These are phyloP conservation scores for Boletellus sp. DNA, from an alignment of 768 basidiomycete genomes.

Conservation along the genomic window DNA sequence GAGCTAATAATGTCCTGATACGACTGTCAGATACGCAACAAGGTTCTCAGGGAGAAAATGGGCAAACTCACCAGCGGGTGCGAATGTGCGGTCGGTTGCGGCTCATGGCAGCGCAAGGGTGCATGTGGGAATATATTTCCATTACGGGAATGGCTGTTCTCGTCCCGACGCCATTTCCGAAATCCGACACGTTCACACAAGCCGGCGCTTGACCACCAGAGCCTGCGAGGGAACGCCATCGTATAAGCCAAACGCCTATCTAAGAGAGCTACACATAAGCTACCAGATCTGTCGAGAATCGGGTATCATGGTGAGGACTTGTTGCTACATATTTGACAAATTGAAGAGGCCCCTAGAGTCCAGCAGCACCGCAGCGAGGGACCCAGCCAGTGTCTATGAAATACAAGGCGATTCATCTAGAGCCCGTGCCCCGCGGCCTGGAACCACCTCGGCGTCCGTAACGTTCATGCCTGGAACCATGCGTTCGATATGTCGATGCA, in stretches of 20 bases:
- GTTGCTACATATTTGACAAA: background rate
- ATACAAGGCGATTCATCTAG: constrained; percentile 3
- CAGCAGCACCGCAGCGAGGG: background rate
- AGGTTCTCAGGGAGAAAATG: background rate
- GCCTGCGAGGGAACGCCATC: background rate
- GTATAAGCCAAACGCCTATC: background rate
- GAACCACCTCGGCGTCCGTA: constrained; percentile 24
- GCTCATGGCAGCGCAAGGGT: background rate
- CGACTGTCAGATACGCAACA: background rate
- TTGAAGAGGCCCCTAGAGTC: background rate
- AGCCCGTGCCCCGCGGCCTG: constrained; percentile 14
- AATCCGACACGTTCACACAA: background rate
- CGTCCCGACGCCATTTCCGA: constrained; percentile 9
- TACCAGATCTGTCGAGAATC: background rate
- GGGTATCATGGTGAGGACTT: constrained; percentile 10
- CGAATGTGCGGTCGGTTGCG: background rate
- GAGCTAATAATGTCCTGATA: background rate
- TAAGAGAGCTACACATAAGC: background rate
- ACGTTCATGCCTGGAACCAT: constrained; percentile 21
- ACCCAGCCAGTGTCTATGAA: constrained; percentile 4
- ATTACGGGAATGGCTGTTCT: constrained; percentile 9
- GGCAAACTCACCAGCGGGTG: background rate
- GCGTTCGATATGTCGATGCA: constrained; percentile 31
- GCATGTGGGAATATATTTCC: constrained; percentile 16
- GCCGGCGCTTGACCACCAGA: background rate